phyloP scores from a whole-genome alignment of 2,329 filamentous ascomycete genomes.

The Escovopsis sp. region DNA sequence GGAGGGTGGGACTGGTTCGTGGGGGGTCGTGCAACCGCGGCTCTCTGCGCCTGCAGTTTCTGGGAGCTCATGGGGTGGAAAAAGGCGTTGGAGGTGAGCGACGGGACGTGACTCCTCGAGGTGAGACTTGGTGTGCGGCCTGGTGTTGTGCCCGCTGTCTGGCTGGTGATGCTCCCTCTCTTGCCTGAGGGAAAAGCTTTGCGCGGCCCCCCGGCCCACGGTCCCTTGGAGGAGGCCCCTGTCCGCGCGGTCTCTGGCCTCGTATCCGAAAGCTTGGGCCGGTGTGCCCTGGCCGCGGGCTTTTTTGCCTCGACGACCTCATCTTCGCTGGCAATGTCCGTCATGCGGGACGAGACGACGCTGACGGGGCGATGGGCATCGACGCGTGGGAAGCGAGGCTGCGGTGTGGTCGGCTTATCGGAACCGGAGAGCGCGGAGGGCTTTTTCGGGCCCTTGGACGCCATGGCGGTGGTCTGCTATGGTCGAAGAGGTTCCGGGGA shows the following conservation, averaged over 20 bases:
- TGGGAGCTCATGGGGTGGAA: conserved; percentile 96
- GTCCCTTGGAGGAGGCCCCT: conserved; percentile 24
- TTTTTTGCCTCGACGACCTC: conserved; percentile 28
- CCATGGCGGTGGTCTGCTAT: conserved; percentile 18
- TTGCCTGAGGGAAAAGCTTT: conserved; percentile 32
- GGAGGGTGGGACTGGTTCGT: conserved; percentile 22
- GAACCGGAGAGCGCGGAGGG: conserved; percentile 23
- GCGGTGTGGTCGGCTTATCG: conserved; percentile 21
- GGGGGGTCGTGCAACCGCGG: conserved; percentile 33
- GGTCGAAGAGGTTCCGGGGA: not conserved
- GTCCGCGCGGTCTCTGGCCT: conserved; percentile 41
- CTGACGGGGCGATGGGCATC: conserved; percentile 39
- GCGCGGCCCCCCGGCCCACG: conserved; percentile 43
- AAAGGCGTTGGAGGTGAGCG: conserved; percentile 78
- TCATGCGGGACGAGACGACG: conserved; percentile 60
- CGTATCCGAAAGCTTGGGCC: conserved; percentile 28
- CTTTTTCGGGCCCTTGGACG: conserved; percentile 16
- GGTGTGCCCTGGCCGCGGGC: conserved; percentile 4
- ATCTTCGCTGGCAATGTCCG: conserved; percentile 45
- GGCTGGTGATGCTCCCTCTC: conserved; percentile 26
- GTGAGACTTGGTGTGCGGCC: conserved; percentile 42
- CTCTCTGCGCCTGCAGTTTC: conserved; percentile 78
- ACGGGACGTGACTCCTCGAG: conserved; percentile 78
- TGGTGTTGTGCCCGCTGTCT: conserved; percentile 35
- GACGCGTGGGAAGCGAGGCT: conserved; percentile 25